Evolutionary conservation across 345 rosid species (phyloP).

Genomic region (Eucalyptus melliodora): DNA sequence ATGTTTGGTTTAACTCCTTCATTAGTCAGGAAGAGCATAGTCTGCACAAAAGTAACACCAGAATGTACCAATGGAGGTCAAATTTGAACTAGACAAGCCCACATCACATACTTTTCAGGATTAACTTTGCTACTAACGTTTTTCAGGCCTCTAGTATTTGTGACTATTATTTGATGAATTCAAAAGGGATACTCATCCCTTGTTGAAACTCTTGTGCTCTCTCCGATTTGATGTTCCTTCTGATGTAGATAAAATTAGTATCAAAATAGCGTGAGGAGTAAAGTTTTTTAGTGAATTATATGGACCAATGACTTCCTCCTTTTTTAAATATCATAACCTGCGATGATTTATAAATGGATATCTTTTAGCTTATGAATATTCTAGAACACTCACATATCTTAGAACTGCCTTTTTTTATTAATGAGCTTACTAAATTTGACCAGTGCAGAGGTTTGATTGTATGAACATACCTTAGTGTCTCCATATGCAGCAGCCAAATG

Average conservation of each 20-base stretch:
- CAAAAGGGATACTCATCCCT: too few species aligned
- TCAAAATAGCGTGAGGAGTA: too few species aligned
- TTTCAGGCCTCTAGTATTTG: not conserved
- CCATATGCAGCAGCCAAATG: too few species aligned
- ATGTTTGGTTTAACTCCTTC: not conserved
- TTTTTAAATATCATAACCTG: too few species aligned
- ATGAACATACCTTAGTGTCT: not conserved
- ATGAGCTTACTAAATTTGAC: not conserved
- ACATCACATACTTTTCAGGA: not conserved
- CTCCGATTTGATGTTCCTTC: fast-evolving
- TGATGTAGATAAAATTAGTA: too few species aligned
- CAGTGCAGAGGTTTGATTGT: not conserved
- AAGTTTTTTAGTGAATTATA: too few species aligned
- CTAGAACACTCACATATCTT: too few species aligned
- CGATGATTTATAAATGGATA: too few species aligned
- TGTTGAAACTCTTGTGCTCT: too few species aligned
- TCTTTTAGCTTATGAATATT: too few species aligned
- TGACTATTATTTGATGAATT: not conserved
- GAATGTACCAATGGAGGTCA: not conserved
- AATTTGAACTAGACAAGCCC: not conserved
- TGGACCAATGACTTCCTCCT: too few species aligned
- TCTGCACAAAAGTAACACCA: not conserved
- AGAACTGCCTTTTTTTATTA: fast-evolving
- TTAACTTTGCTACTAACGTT: not conserved
- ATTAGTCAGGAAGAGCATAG: not conserved